phyloP scores from a whole-genome alignment of 164 flowering plant genomes.

The Vitis rotundifolia region DNA sequence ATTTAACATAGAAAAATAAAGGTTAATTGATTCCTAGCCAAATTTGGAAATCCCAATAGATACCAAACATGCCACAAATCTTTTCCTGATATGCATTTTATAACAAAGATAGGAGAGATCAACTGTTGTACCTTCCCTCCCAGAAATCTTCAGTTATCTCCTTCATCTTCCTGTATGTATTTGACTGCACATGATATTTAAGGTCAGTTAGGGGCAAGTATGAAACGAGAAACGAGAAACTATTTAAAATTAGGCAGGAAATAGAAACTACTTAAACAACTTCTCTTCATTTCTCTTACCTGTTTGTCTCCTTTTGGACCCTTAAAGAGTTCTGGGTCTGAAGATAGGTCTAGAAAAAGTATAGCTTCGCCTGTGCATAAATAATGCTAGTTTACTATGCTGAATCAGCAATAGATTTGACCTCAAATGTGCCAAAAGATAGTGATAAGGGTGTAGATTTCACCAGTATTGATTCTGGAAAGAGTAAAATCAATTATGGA shows the following conservation, averaged over 20 bases:
- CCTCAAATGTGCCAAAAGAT: background rate
- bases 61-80: no score
- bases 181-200: constrained; percentile 51
- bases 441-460: background rate
- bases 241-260: no score
- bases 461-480: constrained; percentile 91
- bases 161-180: constrained; percentile 92
- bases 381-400: constrained; percentile 4
- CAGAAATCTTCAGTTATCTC: constrained; percentile 83
- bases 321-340: constrained; percentile 82
- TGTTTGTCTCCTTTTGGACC: constrained; percentile 95
- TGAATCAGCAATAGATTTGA: constrained; percentile 1
- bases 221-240: no score
- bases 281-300: constrained; percentile 37
- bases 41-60: no score
- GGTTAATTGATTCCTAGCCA: no score
- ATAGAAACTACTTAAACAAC: background rate
- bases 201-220: background rate
- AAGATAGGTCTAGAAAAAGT: constrained; percentile 76
- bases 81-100: no score
- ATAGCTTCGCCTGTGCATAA: constrained; percentile 66
- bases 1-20: no score
- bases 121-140: constrained; percentile 76
- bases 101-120: background rate
- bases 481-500: constrained; percentile 92